phyloP scores from a whole-genome alignment of 768 basidiomycete species.

The Mycena olivaceomarginata region DNA sequence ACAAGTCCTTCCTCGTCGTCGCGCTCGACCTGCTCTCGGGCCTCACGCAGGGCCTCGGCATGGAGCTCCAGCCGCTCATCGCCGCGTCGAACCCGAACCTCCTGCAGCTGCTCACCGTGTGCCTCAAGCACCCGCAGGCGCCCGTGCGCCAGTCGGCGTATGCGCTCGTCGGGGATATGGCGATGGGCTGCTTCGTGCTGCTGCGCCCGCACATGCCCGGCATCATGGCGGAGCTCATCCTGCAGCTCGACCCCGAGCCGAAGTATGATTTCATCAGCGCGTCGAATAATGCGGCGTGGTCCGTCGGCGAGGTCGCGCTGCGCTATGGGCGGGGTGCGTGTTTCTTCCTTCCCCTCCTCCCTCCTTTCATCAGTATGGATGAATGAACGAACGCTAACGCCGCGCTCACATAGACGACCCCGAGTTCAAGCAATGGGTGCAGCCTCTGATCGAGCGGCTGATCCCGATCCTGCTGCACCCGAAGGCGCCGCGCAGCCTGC shows the following conservation, averaged over 20 bases:
- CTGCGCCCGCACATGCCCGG: conserved; percentile 90
- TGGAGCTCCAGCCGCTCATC: conserved; percentile 85
- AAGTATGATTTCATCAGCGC: conserved; percentile 96
- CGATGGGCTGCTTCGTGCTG: conserved; percentile 94
- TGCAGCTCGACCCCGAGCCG: conserved; percentile 95
- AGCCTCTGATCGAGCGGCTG: conserved; percentile 89
- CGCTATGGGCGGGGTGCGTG: conserved; percentile 88
- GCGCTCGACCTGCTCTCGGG: conserved; percentile 98
- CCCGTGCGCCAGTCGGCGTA: conserved; percentile 97
- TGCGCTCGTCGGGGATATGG: conserved; percentile 98
- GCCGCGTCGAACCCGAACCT: conserved; percentile 83
- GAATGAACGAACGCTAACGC: conserved; percentile 16
- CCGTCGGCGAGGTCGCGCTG: conserved; percentile 98
- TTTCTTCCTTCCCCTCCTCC: conserved; percentile 11
- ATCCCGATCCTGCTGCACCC: conserved; percentile 95
- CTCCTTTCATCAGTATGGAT: not conserved
- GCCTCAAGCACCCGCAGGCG: conserved; percentile 96
- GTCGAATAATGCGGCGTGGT: conserved; percentile 99
- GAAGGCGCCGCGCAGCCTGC: conserved; percentile 94
- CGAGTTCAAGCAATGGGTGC: conserved; percentile 95
- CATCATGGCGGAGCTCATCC: conserved; percentile 93
- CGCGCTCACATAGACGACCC: conserved; percentile 72
- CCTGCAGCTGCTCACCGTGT: conserved; percentile 88
- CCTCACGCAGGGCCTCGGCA: conserved; percentile 94
- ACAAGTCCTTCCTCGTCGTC: conserved; percentile 97